Percentiles rank a stretch among this genome's conserved stretches.
Evolutionary conservation across 176 grass and related monocot species (phyloP).

Genomic region (Bonia amplexicaulis): DNA sequence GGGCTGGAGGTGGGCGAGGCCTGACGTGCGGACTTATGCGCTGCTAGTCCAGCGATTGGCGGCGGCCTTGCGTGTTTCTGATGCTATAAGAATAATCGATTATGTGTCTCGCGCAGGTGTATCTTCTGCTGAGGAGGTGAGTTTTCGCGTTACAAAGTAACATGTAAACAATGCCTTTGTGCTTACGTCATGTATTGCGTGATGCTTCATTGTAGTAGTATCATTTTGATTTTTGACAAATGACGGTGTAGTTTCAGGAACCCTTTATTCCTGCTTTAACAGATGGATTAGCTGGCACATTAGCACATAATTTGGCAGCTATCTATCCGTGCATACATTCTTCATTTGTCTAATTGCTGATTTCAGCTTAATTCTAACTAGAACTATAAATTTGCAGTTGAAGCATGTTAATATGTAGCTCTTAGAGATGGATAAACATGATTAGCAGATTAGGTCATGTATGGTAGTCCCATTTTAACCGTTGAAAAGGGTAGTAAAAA

Average conservation of each 20-base stretch:
- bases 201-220: neutral
- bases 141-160: neutral
- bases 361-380: neutral
- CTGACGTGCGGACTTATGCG: slow-evolving; percentile 58
- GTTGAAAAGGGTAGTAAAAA: neutral
- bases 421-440: neutral
- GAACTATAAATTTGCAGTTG: neutral
- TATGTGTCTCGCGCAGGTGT: slow-evolving; percentile 54
- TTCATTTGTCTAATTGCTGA: neutral
- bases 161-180: neutral
- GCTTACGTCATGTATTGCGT: neutral
- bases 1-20: slow-evolving; percentile 61
- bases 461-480: neutral
- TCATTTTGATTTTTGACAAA: neutral
- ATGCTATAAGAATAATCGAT: slow-evolving; percentile 57
- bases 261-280: neutral
- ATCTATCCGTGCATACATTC: neutral
- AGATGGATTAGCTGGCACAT: neutral
- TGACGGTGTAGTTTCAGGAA: neutral
- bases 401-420: neutral
- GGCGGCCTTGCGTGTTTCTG: slow-evolving; percentile 51
- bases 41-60: slow-evolving; percentile 59
- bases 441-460: neutral
- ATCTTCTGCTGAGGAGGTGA: slow-evolving; percentile 49
- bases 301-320: neutral